Evolutionary conservation across 257 asterid genomes (phyloP).

Genomic region (Solanum paucissectum): DNA sequence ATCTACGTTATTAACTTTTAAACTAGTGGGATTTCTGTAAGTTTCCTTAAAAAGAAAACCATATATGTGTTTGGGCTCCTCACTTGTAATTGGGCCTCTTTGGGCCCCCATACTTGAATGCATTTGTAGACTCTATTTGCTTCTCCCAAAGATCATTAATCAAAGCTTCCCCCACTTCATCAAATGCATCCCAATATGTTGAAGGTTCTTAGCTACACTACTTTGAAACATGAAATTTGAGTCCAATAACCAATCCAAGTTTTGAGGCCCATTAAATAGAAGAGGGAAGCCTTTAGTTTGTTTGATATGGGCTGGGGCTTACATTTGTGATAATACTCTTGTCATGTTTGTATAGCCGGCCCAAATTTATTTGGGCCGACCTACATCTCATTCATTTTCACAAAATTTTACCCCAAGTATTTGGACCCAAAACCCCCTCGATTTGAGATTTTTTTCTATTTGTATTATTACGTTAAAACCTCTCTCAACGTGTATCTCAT

Average conservation of each 20-base stretch:
- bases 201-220: neutral
- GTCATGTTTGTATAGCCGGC: neutral
- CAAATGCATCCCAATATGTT: neutral
- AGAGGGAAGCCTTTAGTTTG: neutral
- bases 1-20: rapidly evolving
- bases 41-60: neutral
- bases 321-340: neutral
- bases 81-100: neutral
- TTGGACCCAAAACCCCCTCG: neutral
- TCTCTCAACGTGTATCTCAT: neutral
- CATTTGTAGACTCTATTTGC: neutral
- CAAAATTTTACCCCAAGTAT: neutral
- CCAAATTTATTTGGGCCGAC: neutral
- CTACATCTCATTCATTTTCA: neutral
- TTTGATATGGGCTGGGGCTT: neutral
- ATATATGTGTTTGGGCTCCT: neutral
- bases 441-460: neutral
- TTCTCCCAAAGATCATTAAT: neutral
- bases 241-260: neutral
- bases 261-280: neutral
- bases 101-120: neutral
- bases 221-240: neutral
- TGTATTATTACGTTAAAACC: neutral
- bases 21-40: too few relatives aligned
- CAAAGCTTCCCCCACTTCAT: neutral